A percentile compares a stretch with the other conserved stretches of the same genome.
phyloP scores from a whole-genome alignment of 2,329 filamentous ascomycete genomes.

The Dactylellina drechsleri region DNA sequence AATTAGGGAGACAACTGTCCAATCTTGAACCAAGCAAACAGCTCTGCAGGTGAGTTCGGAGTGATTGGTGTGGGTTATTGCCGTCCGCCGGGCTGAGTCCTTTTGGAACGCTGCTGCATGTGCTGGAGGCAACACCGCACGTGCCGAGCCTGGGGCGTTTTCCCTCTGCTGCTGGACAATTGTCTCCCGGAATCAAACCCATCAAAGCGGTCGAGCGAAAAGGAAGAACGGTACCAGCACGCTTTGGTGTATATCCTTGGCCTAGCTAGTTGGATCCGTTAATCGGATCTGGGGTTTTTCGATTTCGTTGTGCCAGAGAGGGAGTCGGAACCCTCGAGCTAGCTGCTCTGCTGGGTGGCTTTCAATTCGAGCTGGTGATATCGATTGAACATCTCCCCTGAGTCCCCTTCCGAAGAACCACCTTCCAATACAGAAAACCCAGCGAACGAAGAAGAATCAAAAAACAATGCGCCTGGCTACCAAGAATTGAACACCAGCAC shows the following conservation, averaged over 20 bases:
- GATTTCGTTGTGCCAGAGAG: conserved; percentile 5
- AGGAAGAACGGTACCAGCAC: conserved; percentile 1
- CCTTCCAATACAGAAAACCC: background rate
- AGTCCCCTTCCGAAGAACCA: background rate
- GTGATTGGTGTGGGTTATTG: conserved; percentile 55
- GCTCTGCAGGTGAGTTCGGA: conserved; percentile 39
- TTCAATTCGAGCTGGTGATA: background rate
- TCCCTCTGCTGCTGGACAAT: conserved; percentile 5
- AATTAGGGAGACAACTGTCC: conserved; percentile 55
- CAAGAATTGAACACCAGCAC: conserved; percentile 14
- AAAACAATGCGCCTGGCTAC: background rate
- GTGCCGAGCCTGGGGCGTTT: conserved; percentile 25
- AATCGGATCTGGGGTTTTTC: conserved; percentile 38
- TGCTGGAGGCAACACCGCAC: conserved; percentile 53
- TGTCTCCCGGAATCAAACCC: conserved; percentile 42
- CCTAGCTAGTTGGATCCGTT: conserved; percentile 51
- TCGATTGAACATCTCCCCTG: background rate
- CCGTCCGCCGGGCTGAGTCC: conserved; percentile 54
- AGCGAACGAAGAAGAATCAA: conserved; percentile 13
- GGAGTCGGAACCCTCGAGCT: background rate
- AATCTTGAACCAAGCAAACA: conserved; percentile 55
- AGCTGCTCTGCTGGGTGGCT: no score
- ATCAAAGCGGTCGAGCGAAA: conserved; percentile 47
- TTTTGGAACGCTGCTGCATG: conserved; percentile 52
- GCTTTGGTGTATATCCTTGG: conserved; percentile 16